Evolutionary conservation across 129 eudicot genomes (phyloP).

Genomic region (Chrysanthemum lavandulifolium): DNA sequence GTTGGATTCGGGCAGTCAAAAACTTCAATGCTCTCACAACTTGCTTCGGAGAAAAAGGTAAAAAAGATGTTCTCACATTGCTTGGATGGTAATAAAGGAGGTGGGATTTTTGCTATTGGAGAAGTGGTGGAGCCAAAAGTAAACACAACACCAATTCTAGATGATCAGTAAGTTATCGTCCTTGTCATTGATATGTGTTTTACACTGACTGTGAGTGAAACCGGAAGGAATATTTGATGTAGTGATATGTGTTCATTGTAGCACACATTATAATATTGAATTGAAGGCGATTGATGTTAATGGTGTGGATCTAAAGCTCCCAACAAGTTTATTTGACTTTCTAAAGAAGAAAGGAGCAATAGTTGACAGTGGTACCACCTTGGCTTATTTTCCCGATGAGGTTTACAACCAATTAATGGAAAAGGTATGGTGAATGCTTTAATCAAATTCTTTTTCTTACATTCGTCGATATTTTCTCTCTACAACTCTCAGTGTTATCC

Average conservation of each 20-base stretch:
- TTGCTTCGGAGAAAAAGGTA: conserved; percentile 40
- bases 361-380: conserved; percentile 89
- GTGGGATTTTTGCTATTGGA: conserved; percentile 64
- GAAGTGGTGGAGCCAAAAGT: conserved; percentile 50
- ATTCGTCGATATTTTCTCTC: not conserved
- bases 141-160: conserved; percentile 46
- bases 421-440: conserved; percentile 38
- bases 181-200: not conserved
- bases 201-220: not conserved
- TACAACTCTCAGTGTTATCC: conserved; percentile 12
- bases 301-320: conserved; percentile 59
- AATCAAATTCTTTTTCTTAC: not conserved
- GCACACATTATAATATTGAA: conserved; percentile 80
- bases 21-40: conserved; percentile 55
- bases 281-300: conserved; percentile 78
- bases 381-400: conserved; percentile 89
- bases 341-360: conserved; percentile 58
- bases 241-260: conserved; percentile 37
- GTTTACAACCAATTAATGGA: conserved; percentile 50
- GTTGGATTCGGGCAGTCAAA: conserved; percentile 57
- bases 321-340: conserved; percentile 52
- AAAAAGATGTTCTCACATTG: conserved; percentile 56
- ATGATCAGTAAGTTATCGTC: conserved; percentile 38
- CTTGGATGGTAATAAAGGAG: conserved; percentile 52
- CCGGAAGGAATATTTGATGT: not conserved